Evolutionary conservation across 306 rosid genomes (phyloP).

Genomic region (Trifolium dubium): DNA sequence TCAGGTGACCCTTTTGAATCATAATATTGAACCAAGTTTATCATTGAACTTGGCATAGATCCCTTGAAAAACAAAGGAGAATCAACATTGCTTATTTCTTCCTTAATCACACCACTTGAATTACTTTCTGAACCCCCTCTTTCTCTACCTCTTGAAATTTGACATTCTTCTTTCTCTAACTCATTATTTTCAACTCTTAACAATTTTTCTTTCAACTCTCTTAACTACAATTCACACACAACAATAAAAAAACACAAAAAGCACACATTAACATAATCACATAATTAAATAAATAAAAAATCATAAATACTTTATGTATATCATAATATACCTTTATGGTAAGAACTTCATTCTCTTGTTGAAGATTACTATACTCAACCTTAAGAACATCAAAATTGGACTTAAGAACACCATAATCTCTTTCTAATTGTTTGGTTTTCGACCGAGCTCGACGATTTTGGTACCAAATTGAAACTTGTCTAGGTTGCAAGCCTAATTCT

Average conservation of each 20-base stretch:
- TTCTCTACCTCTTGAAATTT: constrained; percentile 31
- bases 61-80: constrained; percentile 48
- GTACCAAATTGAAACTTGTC: constrained; percentile 87
- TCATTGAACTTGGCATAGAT: constrained; percentile 43
- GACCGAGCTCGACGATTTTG: constrained; percentile 87
- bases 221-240: constrained; percentile 50
- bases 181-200: constrained; percentile 44
- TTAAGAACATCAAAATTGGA: constrained; percentile 62
- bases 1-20: constrained; percentile 50
- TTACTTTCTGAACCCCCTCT: constrained; percentile 50
- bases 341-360: constrained; percentile 57
- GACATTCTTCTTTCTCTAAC: constrained; percentile 50
- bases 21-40: constrained; percentile 53
- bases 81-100: constrained; percentile 50
- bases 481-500: constrained; percentile 71
- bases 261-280: not conserved
- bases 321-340: constrained; percentile 49
- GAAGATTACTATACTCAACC: constrained; percentile 52
- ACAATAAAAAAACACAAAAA: not conserved
- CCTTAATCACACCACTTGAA: constrained; percentile 48
- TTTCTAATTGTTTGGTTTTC: constrained; percentile 80
- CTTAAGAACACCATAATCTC: constrained; percentile 65
- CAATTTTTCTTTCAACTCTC: constrained; percentile 54
- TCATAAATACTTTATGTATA: not conserved
- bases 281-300: not conserved